Evolutionary conservation across 2,329 filamentous ascomycete species (phyloP), one percentile per base, ranked within the genome.

Genomic region (Cytospora paraplurivora): DNA sequence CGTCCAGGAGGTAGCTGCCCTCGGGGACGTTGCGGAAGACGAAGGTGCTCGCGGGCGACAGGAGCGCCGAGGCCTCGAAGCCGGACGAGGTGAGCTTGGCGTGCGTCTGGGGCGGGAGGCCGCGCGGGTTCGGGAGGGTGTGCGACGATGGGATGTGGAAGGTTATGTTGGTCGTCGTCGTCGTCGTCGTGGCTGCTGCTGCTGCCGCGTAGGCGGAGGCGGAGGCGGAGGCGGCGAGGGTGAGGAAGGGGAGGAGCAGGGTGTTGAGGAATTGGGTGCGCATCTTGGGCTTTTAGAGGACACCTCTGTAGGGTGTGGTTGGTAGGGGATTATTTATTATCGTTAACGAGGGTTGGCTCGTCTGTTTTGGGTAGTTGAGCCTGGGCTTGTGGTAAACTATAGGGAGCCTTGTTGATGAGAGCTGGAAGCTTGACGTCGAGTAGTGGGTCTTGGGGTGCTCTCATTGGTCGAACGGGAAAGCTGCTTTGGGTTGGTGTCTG

Each of bases 1-100:
- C 82, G 69, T 95, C 92, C 55, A 90, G 87, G 7, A 98, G 84
- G 75, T 97, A 97, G 63, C 88, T 91, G 1, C 88, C 90, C 0
- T 82, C 74, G 6, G 84, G 82, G 59, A 97, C 82, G 70, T 93
- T 88, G 68, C 76, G 78, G 80, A 97, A 97, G 67, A 86, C 82
- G 72, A 97, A 92, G 32, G 85, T 87, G 74, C 91, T 90, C 69
- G 82, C 76, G 49, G 83, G 79, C 13, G 88, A 87, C 11, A 97
- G 78, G 11, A 88, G 88, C 13, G 90, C 87, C 33, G 83, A 70
- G 71, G 73, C 69, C 66, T 73, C 68, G 37, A 66, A 67, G 65
- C 76, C 72, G 12, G 79, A 77, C 19, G 81, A 70, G 21, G 78
- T 77, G 56, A 85, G 81, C 55, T 85, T 87, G 44, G 87, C 88